These are phyloP conservation scores for Cutaneotrichosporon dermatis DNA, from an alignment of 1,284 basidiomycete genomes.

Conservation along the genomic window DNA sequence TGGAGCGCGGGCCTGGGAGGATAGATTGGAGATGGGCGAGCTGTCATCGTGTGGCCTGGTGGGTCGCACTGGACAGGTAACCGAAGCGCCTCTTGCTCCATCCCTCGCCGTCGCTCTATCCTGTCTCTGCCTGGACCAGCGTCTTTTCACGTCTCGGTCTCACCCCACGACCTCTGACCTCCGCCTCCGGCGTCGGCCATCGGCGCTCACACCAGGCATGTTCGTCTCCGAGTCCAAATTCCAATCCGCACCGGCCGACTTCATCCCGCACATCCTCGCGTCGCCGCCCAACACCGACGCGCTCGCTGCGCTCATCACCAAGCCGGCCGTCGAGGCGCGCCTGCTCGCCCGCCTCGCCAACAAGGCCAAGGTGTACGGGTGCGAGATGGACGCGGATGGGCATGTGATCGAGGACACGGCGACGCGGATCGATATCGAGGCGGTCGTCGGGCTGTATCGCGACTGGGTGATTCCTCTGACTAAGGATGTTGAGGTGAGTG, in stretches of 20 bases:
- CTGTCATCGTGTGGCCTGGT: too few species aligned
- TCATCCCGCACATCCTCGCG: slow-evolving; percentile 82
- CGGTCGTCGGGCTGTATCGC: slow-evolving; percentile 90
- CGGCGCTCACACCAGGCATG: slow-evolving; percentile 63
- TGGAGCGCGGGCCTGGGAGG: too few species aligned
- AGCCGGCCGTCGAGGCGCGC: slow-evolving; percentile 87
- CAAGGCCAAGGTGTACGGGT: slow-evolving; percentile 89
- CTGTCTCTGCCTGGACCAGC: background rate
- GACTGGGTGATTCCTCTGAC: slow-evolving; percentile 95
- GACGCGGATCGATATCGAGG: slow-evolving; percentile 83
- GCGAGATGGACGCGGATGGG: slow-evolving; percentile 75
- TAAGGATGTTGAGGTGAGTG: slow-evolving; percentile 90
- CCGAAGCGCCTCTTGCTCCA: too few species aligned
- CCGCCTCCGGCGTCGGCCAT: too few species aligned
- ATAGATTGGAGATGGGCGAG: too few species aligned
- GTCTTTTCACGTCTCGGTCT: background rate
- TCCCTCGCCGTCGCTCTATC: too few species aligned
- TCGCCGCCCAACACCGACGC: slow-evolving; percentile 62
- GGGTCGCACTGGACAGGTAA: too few species aligned
- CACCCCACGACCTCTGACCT: too few species aligned
- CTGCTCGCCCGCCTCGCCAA: slow-evolving; percentile 81
- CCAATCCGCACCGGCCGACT: slow-evolving; percentile 73
- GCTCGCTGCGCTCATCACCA: slow-evolving; percentile 84
- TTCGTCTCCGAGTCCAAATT: slow-evolving; percentile 99
- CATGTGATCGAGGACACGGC: slow-evolving; percentile 49